Evolutionary conservation across 73 alveolate genomes (phyloP).

Genomic region (Paramecium sexaurelia): DNA sequence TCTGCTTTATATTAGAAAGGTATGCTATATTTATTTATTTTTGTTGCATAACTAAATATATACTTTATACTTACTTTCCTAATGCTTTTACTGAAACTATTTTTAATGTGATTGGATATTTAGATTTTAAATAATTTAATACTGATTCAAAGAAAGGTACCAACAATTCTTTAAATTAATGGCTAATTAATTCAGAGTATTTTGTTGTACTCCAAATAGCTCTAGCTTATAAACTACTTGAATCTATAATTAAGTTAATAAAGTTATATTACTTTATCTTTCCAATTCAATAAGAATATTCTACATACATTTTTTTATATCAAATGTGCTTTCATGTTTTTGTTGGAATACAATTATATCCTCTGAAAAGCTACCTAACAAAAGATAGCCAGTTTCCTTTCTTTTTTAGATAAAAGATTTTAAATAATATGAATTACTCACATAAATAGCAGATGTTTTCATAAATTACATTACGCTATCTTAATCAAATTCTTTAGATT

Average conservation of each 20-base stretch:
- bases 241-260: background rate
- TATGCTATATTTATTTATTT: background rate
- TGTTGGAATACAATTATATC: slow-evolving; percentile 59
- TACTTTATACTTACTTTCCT: slow-evolving; percentile 46
- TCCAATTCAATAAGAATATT: slow-evolving; percentile 48
- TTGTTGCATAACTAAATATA: background rate
- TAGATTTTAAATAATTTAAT: background rate
- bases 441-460: slow-evolving; percentile 48
- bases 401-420: slow-evolving; percentile 51
- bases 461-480: slow-evolving; percentile 52
- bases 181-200: slow-evolving; percentile 47
- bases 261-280: background rate
- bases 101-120: slow-evolving; percentile 32
- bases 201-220: slow-evolving; percentile 61
- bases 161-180: slow-evolving; percentile 43
- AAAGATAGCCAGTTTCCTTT: slow-evolving; percentile 55
- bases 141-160: slow-evolving; percentile 60
- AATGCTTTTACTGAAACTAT: slow-evolving; percentile 47
- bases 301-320: slow-evolving; percentile 39
- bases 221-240: slow-evolving; percentile 46
- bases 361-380: slow-evolving; percentile 62
- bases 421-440: background rate
- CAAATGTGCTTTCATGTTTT: slow-evolving; percentile 58
- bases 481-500: slow-evolving; percentile 44
- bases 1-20: background rate